Conservation (phyloP, 1,284 basidiomycete species). For the Somion occarium region DNA sequence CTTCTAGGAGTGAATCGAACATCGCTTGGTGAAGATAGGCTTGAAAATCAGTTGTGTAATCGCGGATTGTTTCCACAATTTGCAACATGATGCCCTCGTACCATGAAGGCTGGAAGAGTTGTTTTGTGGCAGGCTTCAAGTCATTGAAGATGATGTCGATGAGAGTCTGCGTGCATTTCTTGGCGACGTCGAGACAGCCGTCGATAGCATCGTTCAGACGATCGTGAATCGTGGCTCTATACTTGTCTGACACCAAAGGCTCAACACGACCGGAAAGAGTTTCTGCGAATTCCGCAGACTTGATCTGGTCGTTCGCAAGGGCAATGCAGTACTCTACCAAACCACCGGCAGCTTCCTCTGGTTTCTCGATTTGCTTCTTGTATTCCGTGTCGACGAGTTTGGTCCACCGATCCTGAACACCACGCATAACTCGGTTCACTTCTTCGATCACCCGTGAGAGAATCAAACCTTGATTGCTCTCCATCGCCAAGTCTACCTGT, state of each 20-base stretch:
- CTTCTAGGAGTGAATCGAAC: conserved; percentile 90
- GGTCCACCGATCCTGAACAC: conserved; percentile 88
- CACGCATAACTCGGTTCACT: conserved; percentile 84
- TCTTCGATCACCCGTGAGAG: conserved; percentile 90
- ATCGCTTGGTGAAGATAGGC: conserved; percentile 87
- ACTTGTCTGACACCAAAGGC: conserved; percentile 91
- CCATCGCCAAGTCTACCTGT: conserved; percentile 91
- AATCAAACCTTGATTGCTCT: conserved; percentile 93
- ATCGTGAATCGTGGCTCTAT: conserved; percentile 79
- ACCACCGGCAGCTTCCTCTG: conserved; percentile 85
- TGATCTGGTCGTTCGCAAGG: conserved; percentile 98
- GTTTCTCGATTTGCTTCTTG: conserved; percentile 84
- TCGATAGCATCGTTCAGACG: conserved; percentile 95
- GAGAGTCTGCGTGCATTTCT: conserved; percentile 91
- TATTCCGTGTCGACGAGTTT: conserved; percentile 82
- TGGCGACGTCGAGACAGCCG: conserved; percentile 96
- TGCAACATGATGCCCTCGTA: conserved; percentile 84
- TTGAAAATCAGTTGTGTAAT: conserved; percentile 94
- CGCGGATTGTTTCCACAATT: conserved; percentile 93
- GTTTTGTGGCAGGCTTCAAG: conserved; percentile 83
- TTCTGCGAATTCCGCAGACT: conserved; percentile 93
- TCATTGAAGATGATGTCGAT: conserved; percentile 97
- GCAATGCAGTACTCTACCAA: conserved; percentile 96
- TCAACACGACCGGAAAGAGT: conserved; percentile 83
- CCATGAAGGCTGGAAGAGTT: conserved; percentile 83